Percentiles rank a stretch among this genome's conserved stretches.
phyloP scores from a whole-genome alignment of 2,329 filamentous ascomycete species.

The Aspergillus bombycis region DNA sequence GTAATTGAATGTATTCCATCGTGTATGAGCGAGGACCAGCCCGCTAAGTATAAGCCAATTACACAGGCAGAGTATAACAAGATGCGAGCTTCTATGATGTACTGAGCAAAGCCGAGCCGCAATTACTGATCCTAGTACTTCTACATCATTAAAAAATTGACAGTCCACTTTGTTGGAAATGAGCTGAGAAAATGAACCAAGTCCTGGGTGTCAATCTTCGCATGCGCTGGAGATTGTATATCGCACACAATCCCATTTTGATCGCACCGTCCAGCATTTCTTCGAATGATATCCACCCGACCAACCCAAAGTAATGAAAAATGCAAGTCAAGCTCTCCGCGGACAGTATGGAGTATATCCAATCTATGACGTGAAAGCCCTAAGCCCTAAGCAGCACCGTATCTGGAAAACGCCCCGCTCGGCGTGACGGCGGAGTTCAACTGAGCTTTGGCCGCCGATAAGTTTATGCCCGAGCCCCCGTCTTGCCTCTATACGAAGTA shows the following conservation, averaged over 20 bases:
- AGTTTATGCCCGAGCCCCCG: constrained; percentile 14
- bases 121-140: neutral
- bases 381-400: constrained; percentile 23
- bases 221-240: neutral
- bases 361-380: constrained; percentile 12
- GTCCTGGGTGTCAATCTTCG: neutral
- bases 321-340: no score
- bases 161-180: neutral
- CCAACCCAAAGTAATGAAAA: no score
- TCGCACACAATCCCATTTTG: neutral
- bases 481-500: neutral
- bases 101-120: neutral
- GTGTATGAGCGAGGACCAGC: constrained; percentile 47
- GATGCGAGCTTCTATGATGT: constrained; percentile 36
- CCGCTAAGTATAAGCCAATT: constrained; percentile 57
- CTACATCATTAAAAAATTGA: neutral
- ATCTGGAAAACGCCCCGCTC: constrained; percentile 13
- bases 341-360: no score
- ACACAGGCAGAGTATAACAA: constrained; percentile 43
- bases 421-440: constrained; percentile 14
- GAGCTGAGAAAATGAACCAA: neutral
- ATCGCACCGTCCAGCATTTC: neutral
- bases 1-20: constrained; percentile 57
- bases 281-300: neutral
- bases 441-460: constrained; percentile 12